Base-by-base conservation (phyloP, 352 stramenopile species). In the Globisporangium alternatum region DNA sequence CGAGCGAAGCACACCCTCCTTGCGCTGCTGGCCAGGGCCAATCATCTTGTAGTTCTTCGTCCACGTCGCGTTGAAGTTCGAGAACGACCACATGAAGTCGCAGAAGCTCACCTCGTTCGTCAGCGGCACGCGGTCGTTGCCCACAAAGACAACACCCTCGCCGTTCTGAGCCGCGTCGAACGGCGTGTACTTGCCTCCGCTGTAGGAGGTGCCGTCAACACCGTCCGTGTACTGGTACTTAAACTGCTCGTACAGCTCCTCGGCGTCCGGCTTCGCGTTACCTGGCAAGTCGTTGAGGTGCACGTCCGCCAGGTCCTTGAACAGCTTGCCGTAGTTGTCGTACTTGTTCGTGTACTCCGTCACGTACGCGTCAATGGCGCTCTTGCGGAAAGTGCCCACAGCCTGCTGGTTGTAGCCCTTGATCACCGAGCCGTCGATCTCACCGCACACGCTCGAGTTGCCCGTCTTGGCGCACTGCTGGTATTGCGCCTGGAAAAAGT, bases 31-130 rank as follows among this genome's bases (percentile, higher is more conserved):
- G 39, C 81, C 81, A 59, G 81, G 81, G 35, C 81, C 81, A 43
- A 90, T 81, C 66, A 75, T 74, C 56, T 88, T 70, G 70, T 83
- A 81, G 72, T 85, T 67, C 31, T 71, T 67, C 19, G 80, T 87
- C 81, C 79, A 89, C 62, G 81, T 89, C 39, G 66, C 65, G 74
- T 90, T 89, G 69, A 79, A 90, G 76, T 90, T 88, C 71, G 67
- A 79, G 66, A 75, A 90, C 43, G 60, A 65, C 81, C 81, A 90
- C 54, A 90, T 58, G 65, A 86, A 90, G 55, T 85, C 66, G 54
- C 81, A 90, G 65, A 89, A 90, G 56, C 62, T 59, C 22, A 87
- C 78, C 52, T 83, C 37, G 73, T 90, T 90, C 48, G 81, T 90
- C 51, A 90, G 45, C 0, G 81, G 78, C 33, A 90, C 74, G 45